Evolutionary conservation across 1,284 basidiomycete genomes (phyloP).

Genomic region (Neolentinus lepideus): DNA sequence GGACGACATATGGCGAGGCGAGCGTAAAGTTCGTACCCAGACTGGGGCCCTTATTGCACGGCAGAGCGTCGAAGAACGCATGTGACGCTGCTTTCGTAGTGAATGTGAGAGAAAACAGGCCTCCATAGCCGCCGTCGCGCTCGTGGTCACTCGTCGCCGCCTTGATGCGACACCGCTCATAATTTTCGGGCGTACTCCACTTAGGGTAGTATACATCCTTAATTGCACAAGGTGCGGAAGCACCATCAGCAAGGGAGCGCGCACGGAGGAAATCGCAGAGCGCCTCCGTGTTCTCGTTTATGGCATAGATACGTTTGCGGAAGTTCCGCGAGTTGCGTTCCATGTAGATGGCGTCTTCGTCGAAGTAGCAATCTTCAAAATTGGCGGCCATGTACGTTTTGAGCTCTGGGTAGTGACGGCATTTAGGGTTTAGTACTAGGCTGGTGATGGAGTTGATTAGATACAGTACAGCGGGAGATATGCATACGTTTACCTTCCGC

Average conservation of each 20-base stretch:
- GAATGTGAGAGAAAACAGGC: slow-evolving; percentile 91
- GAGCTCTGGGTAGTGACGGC: slow-evolving; percentile 60
- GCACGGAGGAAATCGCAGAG: slow-evolving; percentile 76
- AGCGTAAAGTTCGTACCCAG: slow-evolving; percentile 96
- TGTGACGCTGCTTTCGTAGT: slow-evolving; percentile 56
- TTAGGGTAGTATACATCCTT: slow-evolving; percentile 90
- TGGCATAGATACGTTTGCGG: slow-evolving; percentile 63
- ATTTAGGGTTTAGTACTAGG: slow-evolving; percentile 80
- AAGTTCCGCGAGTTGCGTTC: slow-evolving; percentile 98
- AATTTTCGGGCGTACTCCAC: slow-evolving; percentile 71
- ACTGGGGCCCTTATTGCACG: slow-evolving; percentile 87
- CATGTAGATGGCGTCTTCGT: slow-evolving; percentile 94
- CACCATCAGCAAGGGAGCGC: slow-evolving; percentile 38
- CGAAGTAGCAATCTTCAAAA: slow-evolving; percentile 88
- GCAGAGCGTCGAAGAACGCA: slow-evolving; percentile 85
- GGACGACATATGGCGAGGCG: slow-evolving; percentile 87
- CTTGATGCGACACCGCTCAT: slow-evolving; percentile 56
- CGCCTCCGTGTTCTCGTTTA: slow-evolving; percentile 81
- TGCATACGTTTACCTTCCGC: slow-evolving; percentile 69
- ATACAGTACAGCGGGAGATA: slow-evolving; percentile 5
- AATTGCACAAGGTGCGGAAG: slow-evolving; percentile 36
- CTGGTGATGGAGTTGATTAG: slow-evolving; percentile 27
- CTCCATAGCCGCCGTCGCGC: slow-evolving; percentile 68
- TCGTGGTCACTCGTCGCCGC: slow-evolving; percentile 8
- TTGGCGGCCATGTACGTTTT: slow-evolving; percentile 50